These are phyloP conservation scores for Fraxinus angustifolia DNA, from an alignment of 305 asterid genomes.

Conservation along the genomic window DNA sequence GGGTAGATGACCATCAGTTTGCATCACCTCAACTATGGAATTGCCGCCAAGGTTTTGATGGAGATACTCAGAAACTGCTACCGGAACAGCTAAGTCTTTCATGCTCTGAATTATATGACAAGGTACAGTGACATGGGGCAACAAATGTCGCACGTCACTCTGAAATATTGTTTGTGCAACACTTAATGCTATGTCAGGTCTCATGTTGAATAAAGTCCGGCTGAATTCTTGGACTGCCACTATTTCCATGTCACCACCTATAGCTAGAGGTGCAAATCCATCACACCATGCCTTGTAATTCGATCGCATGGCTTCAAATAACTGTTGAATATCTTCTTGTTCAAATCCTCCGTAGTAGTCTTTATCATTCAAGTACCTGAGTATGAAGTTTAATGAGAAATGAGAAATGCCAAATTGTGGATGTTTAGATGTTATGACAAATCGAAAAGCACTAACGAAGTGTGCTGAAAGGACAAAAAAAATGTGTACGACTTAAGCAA, in stretches of 20 bases:
- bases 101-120: slow-evolving; percentile 41
- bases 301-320: slow-evolving; percentile 26
- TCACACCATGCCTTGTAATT: slow-evolving; percentile 32
- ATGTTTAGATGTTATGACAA: not conserved
- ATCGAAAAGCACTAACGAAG: not conserved
- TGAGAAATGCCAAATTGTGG: not conserved
- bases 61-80: slow-evolving; percentile 34
- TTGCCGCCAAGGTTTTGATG: slow-evolving; percentile 29
- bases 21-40: slow-evolving; percentile 33
- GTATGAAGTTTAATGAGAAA: not conserved
- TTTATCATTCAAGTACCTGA: slow-evolving; percentile 30
- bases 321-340: slow-evolving; percentile 32
- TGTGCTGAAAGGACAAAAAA: too few species aligned
- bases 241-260: slow-evolving; percentile 32
- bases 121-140: slow-evolving; percentile 29
- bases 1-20: slow-evolving; percentile 40
- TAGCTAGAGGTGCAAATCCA: slow-evolving; percentile 30
- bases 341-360: slow-evolving; percentile 45
- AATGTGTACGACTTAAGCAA: too few species aligned
- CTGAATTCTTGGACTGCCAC: slow-evolving; percentile 36
- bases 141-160: slow-evolving; percentile 24
- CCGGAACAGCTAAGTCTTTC: slow-evolving; percentile 37
- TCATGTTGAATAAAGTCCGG: slow-evolving; percentile 36
- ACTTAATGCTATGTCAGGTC: slow-evolving; percentile 43
- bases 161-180: slow-evolving; percentile 32